Percentiles rank a stretch among this genome's conserved stretches.
These are phyloP conservation scores for Tuber brumale DNA, from an alignment of 495 filamentous ascomycete genomes.

Conservation along the genomic window DNA sequence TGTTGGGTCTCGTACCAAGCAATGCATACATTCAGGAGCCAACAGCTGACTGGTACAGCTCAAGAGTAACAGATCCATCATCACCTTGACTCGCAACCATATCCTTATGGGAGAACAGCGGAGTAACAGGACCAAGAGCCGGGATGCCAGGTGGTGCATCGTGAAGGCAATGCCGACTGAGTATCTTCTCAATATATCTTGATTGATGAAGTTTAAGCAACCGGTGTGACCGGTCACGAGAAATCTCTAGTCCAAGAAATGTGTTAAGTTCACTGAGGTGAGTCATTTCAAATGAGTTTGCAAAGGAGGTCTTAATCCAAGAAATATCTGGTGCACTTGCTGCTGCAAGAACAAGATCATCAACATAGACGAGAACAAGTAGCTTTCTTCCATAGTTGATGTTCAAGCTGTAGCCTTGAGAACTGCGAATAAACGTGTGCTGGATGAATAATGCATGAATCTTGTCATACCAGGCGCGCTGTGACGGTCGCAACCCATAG, in stretches of 20 bases:
- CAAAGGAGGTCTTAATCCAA: not conserved
- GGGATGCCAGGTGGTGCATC: not conserved
- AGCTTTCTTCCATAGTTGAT: not conserved
- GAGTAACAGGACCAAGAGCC: not conserved
- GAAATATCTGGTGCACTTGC: not conserved
- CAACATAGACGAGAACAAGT: not conserved
- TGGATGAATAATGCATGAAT: not conserved
- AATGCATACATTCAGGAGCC: too few species aligned
- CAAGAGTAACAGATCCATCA: too few species aligned
- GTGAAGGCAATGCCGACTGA: not conserved
- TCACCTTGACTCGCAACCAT: too few species aligned
- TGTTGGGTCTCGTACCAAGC: too few species aligned
- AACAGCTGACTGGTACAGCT: too few species aligned
- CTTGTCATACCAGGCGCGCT: not conserved
- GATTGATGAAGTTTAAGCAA: accelerated
- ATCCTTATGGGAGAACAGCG: too few species aligned
- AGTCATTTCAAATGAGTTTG: not conserved
- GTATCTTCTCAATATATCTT: not conserved
- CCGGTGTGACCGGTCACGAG: not conserved
- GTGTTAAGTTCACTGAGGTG: not conserved
- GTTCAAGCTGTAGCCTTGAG: not conserved
- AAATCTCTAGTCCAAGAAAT: not conserved
- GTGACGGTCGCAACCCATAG: too few species aligned
- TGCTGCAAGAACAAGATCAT: not conserved
- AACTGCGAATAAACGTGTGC: not conserved